Evolutionary conservation across 139 green algal species (phyloP).

Genomic region (Micromonas pusilla): DNA sequence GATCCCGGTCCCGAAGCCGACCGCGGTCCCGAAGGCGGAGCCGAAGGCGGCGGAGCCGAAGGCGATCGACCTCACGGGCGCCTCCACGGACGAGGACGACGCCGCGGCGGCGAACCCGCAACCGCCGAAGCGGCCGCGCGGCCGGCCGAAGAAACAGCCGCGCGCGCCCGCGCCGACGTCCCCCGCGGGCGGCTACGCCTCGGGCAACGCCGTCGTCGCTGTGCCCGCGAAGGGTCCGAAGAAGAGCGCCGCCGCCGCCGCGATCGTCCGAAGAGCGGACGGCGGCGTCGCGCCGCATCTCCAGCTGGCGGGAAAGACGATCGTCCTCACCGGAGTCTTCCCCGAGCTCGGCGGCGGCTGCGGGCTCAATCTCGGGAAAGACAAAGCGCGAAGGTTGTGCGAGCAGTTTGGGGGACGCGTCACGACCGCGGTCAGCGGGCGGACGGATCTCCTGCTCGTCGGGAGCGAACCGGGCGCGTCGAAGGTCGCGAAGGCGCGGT

Average conservation of each 20-base stretch:
- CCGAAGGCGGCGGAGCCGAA: not conserved
- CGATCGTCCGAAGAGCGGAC: slow-evolving; percentile 28
- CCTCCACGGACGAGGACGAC: not conserved
- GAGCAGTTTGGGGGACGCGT: slow-evolving; percentile 35
- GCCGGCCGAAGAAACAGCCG: not conserved
- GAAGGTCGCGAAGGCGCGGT: slow-evolving; percentile 25
- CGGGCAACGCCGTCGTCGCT: not conserved
- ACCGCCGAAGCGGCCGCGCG: not conserved
- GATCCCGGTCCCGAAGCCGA: no score
- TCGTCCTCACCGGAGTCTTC: slow-evolving; percentile 40
- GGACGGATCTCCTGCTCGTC: slow-evolving; percentile 39
- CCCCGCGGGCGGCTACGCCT: not conserved
- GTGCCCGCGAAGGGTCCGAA: not conserved
- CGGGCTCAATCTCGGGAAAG: slow-evolving; percentile 37
- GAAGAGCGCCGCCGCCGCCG: not conserved
- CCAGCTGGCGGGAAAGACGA: slow-evolving; percentile 29
- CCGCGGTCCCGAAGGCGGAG: not conserved
- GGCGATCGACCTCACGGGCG: not conserved
- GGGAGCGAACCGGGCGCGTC: slow-evolving; percentile 26
- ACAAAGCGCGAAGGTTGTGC: slow-evolving; percentile 24
- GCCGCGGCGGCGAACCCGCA: not conserved
- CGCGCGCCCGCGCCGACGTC: not conserved
- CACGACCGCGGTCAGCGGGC: slow-evolving; percentile 28
- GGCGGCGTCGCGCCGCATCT: not conserved
- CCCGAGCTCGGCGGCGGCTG: slow-evolving; percentile 33